Conservation (phyloP, 2,329 filamentous ascomycete genomes). For the Verticillium nubilum region DNA sequence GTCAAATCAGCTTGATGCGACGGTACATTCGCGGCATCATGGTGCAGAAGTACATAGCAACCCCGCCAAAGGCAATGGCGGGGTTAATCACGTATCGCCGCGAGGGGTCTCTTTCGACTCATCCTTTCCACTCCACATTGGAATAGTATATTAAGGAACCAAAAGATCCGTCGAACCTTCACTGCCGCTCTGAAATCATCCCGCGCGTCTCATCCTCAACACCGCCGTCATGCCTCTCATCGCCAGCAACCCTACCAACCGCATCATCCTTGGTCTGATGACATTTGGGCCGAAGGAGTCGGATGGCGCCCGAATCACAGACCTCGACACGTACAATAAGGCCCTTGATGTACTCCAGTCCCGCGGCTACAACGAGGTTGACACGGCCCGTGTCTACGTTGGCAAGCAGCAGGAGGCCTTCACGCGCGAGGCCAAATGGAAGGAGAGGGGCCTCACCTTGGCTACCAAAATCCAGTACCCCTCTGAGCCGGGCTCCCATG, state of each 20-base stretch:
- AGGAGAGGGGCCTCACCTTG: slow-evolving; percentile 68
- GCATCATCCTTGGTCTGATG: slow-evolving; percentile 81
- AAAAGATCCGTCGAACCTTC: neutral
- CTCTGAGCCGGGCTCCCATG: slow-evolving; percentile 50
- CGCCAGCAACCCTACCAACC: slow-evolving; percentile 44
- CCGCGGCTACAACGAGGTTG: slow-evolving; percentile 78
- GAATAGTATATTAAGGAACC: neutral
- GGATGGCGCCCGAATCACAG: slow-evolving; percentile 66
- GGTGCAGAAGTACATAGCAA: neutral
- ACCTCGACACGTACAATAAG: slow-evolving; percentile 59
- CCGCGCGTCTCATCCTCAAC: neutral
- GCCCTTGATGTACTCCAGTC: slow-evolving; percentile 70
- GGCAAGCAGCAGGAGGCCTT: slow-evolving; percentile 72
- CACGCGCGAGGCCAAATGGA: slow-evolving; percentile 70
- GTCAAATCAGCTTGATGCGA: neutral
- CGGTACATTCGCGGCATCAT: neutral
- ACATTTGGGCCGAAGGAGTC: slow-evolving; percentile 63
- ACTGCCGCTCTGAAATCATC: neutral
- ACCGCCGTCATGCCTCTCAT: slow-evolving; percentile 39
- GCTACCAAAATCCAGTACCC: slow-evolving; percentile 76
- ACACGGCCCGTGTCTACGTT: slow-evolving; percentile 75
- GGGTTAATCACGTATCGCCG: neutral
- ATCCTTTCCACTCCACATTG: neutral
- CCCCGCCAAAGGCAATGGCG: neutral
- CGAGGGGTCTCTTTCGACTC: neutral